Evolutionary conservation across 148 eudicot species (phyloP).

Genomic region (Oxyria digyna): DNA sequence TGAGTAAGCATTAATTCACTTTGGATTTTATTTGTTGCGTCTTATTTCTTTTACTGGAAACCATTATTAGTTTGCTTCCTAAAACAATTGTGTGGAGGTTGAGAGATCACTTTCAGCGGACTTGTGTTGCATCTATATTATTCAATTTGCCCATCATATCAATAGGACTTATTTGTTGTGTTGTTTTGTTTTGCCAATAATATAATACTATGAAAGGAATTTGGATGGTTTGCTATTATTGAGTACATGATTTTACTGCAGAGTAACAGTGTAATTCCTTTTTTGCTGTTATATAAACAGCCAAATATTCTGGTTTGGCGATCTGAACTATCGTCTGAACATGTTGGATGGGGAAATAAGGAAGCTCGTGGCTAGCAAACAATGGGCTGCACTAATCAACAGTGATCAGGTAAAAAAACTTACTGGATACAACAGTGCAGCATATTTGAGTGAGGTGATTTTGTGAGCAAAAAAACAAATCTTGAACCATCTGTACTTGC

Average conservation of each 20-base stretch:
- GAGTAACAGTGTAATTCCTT: constrained; percentile 1
- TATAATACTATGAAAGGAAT: too few relatives aligned
- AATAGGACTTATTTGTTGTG: too few relatives aligned
- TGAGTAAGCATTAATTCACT: constrained; percentile 48
- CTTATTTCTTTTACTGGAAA: background rate
- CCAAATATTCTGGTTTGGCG: constrained; percentile 98
- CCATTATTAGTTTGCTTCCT: background rate
- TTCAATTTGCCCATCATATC: background rate
- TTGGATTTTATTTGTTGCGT: too few relatives aligned
- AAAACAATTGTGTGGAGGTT: background rate
- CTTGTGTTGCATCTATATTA: background rate
- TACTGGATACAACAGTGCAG: too few relatives aligned
- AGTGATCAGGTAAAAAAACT: constrained; percentile 55
- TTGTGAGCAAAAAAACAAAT: background rate
- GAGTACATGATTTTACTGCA: background rate
- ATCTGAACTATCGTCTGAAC: constrained; percentile 86
- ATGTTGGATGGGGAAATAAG: constrained; percentile 64
- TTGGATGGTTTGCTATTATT: background rate
- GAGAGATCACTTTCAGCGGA: background rate
- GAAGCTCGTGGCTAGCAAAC: constrained; percentile 51
- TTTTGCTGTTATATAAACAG: constrained; percentile 30
- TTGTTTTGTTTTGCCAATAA: background rate
- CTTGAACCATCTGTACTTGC: background rate
- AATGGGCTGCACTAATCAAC: constrained; percentile 62
- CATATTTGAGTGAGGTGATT: too few relatives aligned